A percentile compares a stretch with the other conserved stretches of the same genome.
Conservation (phyloP, 345 rosid species). For the Tarenaya hassleriana region DNA sequence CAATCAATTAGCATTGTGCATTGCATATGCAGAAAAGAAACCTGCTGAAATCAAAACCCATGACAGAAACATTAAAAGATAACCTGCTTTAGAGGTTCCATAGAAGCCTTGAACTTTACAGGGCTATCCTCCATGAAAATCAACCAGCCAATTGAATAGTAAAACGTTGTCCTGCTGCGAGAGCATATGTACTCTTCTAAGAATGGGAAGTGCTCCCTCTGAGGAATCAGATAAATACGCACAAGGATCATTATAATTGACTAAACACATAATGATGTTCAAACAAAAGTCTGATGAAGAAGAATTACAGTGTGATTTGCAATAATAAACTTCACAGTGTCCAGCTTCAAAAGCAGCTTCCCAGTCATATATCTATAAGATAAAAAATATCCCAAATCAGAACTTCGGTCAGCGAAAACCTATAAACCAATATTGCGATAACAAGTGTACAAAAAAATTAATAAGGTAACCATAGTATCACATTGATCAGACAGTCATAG, state of each 20-base stretch:
- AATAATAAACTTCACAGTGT: conserved; percentile 78
- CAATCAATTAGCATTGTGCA: conserved; percentile 4
- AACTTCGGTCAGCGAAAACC: conserved; percentile 7
- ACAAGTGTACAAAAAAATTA: background rate
- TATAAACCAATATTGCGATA: conserved; percentile 2
- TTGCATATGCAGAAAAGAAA: conserved; percentile 11
- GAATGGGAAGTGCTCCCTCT: conserved; percentile 98
- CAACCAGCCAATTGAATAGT: conserved; percentile 91
- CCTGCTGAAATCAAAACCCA: conserved; percentile 3
- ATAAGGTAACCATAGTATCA: conserved; percentile 10
- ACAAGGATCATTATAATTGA: conserved; percentile 10
- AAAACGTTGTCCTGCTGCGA: conserved; percentile 94
- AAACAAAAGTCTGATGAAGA: conserved; percentile 18
- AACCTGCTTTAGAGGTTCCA: conserved; percentile 92
- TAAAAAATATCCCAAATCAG: conserved; percentile 12
- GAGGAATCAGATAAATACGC: conserved; percentile 27
- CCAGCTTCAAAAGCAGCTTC: conserved; percentile 90
- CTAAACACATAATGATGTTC: conserved; percentile 15
- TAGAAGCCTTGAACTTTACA: conserved; percentile 89
- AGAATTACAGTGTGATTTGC: conserved; percentile 88
- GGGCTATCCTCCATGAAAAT: conserved; percentile 97
- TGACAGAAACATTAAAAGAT: conserved; percentile 3
- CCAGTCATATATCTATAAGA: conserved; percentile 90
- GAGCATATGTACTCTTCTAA: conserved; percentile 86
- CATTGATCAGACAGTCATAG: conserved; percentile 19